These are phyloP conservation scores for Aquanectria penicillioides DNA, from an alignment of 2,329 filamentous ascomycete genomes.

Conservation along the genomic window DNA sequence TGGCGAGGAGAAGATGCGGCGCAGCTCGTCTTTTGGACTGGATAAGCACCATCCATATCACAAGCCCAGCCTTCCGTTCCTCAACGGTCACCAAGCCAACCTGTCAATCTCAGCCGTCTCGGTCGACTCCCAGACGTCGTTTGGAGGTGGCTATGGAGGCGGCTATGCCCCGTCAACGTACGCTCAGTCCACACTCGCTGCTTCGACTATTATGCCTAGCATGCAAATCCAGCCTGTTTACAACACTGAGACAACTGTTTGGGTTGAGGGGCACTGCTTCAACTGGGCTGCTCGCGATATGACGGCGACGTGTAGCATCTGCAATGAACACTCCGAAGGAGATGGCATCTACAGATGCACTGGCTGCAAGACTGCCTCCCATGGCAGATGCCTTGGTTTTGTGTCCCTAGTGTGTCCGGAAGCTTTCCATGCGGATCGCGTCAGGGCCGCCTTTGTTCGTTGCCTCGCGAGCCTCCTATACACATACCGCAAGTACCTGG, in stretches of 20 bases:
- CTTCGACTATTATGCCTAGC: constrained; percentile 87
- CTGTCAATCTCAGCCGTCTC: constrained; percentile 69
- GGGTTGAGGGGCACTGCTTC: constrained; percentile 88
- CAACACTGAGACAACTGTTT: constrained; percentile 82
- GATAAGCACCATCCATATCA: constrained; percentile 75
- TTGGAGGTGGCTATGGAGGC: constrained; percentile 66
- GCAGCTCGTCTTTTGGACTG: constrained; percentile 92
- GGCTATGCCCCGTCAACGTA: constrained; percentile 86
- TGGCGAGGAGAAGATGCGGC: constrained; percentile 77
- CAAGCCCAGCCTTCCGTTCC: constrained; percentile 78
- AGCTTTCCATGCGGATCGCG: constrained; percentile 70
- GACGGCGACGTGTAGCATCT: constrained; percentile 74
- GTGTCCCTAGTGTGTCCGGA: constrained; percentile 72
- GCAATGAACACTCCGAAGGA: constrained; percentile 76
- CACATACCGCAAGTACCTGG: constrained; percentile 72
- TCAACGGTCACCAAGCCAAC: constrained; percentile 70
- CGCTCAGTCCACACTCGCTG: constrained; percentile 85
- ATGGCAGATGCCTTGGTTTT: constrained; percentile 69
- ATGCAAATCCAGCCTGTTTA: constrained; percentile 82
- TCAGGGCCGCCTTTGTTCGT: constrained; percentile 71
- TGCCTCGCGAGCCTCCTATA: constrained; percentile 74
- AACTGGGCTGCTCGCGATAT: constrained; percentile 70
- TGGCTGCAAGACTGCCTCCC: constrained; percentile 68
- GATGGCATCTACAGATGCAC: constrained; percentile 81
- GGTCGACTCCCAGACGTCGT: constrained; percentile 75